Conservation (phyloP, 352 stramenopile species). For the Poterioochromonas sp. region DNA sequence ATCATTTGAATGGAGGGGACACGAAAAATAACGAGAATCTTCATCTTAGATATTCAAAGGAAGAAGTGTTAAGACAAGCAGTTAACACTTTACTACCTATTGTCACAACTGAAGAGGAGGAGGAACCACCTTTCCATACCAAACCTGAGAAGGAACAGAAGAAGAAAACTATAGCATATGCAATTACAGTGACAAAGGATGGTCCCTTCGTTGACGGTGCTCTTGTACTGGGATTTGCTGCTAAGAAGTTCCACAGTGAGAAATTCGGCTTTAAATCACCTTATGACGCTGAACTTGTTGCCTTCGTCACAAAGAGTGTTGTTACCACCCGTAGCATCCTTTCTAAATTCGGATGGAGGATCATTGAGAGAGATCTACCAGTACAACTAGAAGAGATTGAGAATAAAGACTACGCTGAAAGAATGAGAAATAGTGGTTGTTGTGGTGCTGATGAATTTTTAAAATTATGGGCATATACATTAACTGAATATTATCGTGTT, state of each 20-base stretch:
- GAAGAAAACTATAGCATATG: slow-evolving; percentile 14
- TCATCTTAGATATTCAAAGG: no score
- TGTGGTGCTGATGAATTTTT: slow-evolving; percentile 52
- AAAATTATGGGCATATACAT: slow-evolving; percentile 55
- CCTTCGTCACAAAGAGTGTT: slow-evolving; percentile 19
- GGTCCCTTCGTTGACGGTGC: slow-evolving; percentile 34
- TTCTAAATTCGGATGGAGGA: slow-evolving; percentile 45
- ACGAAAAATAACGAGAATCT: no score
- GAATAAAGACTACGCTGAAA: slow-evolving; percentile 45
- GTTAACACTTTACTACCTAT: no score
- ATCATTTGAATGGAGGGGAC: no score
- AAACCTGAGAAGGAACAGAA: no score
- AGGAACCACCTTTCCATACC: no score
- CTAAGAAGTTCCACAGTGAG: slow-evolving; percentile 2
- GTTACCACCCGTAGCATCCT: background rate
- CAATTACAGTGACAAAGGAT: slow-evolving; percentile 34
- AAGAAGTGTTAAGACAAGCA: no score
- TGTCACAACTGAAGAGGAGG: no score
- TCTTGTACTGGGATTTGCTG: slow-evolving; percentile 30
- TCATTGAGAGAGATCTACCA: slow-evolving; percentile 47
- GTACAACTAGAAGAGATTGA: slow-evolving; percentile 48
- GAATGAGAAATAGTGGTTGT: slow-evolving; percentile 51
- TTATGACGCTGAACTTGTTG: slow-evolving; percentile 22
- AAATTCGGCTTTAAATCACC: background rate
- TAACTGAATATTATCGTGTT: slow-evolving; percentile 50